A percentile compares a stretch with the other conserved stretches of the same genome.
Conservation (phyloP, 305 asterid genomes). For the Fraxinus floribunda region DNA sequence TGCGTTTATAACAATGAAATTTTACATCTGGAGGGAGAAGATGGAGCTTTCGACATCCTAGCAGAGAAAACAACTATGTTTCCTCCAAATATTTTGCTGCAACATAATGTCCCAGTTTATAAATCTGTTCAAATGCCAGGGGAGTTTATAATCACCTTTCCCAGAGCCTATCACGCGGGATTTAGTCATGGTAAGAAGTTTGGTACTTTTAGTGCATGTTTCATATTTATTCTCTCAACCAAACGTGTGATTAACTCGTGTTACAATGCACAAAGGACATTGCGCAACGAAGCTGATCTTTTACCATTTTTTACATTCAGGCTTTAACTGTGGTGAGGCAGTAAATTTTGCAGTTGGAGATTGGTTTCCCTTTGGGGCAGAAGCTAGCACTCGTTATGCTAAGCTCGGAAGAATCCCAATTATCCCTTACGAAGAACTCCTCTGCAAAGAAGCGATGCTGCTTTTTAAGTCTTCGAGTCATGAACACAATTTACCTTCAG, state of each 20-base stretch:
- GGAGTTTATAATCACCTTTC: slow-evolving; percentile 48
- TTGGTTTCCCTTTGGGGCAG: slow-evolving; percentile 45
- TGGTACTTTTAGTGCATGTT: not conserved
- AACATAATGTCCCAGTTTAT: slow-evolving; percentile 36
- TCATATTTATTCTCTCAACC: not conserved
- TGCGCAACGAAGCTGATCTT: not conserved
- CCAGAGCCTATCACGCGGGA: slow-evolving; percentile 45
- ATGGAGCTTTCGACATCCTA: slow-evolving; percentile 39
- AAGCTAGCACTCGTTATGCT: slow-evolving; percentile 37
- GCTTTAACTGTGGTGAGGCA: slow-evolving; percentile 53
- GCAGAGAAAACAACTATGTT: slow-evolving; percentile 43
- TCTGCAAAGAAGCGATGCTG: slow-evolving; percentile 44
- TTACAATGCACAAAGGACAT: not conserved
- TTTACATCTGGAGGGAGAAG: slow-evolving; percentile 25
- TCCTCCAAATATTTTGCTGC: slow-evolving; percentile 40
- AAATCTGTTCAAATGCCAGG: slow-evolving; percentile 46
- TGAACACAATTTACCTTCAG: not conserved
- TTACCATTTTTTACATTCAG: slow-evolving; percentile 18
- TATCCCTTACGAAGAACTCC: slow-evolving; percentile 46
- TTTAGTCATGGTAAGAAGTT: slow-evolving; percentile 43
- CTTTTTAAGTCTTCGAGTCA: slow-evolving; percentile 18
- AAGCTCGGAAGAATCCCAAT: slow-evolving; percentile 32
- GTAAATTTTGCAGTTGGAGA: slow-evolving; percentile 40
- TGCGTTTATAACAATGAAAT: slow-evolving; percentile 27
- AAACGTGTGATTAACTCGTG: not conserved